Conservation (phyloP, 225 moss, liverwort and hornwort genomes). For the Sphagnum tenellum region DNA sequence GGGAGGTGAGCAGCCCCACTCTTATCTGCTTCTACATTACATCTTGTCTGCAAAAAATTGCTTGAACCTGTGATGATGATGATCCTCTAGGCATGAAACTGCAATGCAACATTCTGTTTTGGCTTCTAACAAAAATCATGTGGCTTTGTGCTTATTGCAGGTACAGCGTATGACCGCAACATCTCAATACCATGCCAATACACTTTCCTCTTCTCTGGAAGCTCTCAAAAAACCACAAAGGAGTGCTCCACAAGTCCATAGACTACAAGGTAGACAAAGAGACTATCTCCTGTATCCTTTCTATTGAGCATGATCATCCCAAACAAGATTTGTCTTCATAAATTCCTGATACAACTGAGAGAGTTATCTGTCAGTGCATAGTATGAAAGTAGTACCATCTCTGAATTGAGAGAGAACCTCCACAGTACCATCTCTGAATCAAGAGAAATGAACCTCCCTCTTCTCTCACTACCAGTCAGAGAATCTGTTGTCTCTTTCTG, state of each 20-base stretch:
- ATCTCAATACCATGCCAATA: conserved; percentile 24
- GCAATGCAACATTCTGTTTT: too few species aligned
- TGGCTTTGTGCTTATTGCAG: conserved; percentile 5
- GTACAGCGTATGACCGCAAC: conserved; percentile 17
- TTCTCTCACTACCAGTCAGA: conserved; percentile 13
- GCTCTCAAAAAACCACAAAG: conserved; percentile 25
- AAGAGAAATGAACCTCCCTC: too few species aligned
- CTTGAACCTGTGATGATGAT: too few species aligned
- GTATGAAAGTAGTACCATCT: conserved; percentile 1
- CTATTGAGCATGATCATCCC: conserved; percentile 8
- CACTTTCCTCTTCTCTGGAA: conserved; percentile 34
- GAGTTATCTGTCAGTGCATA: conserved; percentile 7
- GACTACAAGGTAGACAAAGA: conserved; percentile 33
- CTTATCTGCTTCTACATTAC: too few species aligned
- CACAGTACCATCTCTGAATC: too few species aligned
- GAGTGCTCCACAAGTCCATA: conserved; percentile 8
- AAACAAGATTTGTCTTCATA: conserved; percentile 16
- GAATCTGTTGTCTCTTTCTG: conserved; percentile 10
- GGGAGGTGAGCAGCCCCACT: conserved; percentile 19
- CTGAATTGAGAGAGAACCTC: conserved; percentile 12
- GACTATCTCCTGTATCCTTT: conserved; percentile 15
- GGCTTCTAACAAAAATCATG: too few species aligned
- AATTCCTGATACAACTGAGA: conserved; percentile 10
- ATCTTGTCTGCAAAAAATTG: too few species aligned
- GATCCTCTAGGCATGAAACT: too few species aligned